These are phyloP conservation scores for Sporothrix euskadiensis DNA, from an alignment of 2,329 filamentous ascomycete genomes.

Conservation along the genomic window DNA sequence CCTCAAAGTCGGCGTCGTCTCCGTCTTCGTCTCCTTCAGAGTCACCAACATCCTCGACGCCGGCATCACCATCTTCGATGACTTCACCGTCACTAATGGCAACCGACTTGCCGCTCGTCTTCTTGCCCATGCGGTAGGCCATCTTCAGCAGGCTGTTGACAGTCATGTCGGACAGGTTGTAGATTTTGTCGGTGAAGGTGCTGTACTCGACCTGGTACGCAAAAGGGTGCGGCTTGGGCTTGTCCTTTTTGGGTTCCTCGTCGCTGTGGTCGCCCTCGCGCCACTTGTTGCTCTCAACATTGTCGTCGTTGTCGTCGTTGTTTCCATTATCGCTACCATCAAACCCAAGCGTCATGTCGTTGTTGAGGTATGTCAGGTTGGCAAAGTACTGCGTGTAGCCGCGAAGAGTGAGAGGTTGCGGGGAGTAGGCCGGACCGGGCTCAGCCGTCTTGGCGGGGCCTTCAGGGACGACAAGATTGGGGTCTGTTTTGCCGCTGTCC, in stretches of 20 bases:
- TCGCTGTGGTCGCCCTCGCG: conserved; percentile 63
- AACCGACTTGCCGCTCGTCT: conserved; percentile 32
- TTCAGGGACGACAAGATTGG: conserved; percentile 65
- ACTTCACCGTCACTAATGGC: conserved; percentile 35
- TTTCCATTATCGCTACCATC: conserved; percentile 33
- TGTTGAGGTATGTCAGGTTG: conserved; percentile 89
- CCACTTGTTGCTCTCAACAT: conserved; percentile 49
- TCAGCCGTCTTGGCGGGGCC: conserved; percentile 70
- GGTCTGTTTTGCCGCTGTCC: conserved; percentile 46
- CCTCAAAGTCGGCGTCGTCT: conserved; percentile 36
- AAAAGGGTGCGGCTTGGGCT: conserved; percentile 65
- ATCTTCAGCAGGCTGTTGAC: conserved; percentile 77
- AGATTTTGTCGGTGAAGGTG: conserved; percentile 74
- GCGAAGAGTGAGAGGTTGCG: conserved; percentile 75
- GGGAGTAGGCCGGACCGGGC: conserved; percentile 87
- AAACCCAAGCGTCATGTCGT: conserved; percentile 53
- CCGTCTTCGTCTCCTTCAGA: conserved; percentile 32
- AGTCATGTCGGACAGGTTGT: conserved; percentile 78
- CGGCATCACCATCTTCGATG: conserved; percentile 28
- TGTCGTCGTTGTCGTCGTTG: conserved; percentile 33
- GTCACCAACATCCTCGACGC: conserved; percentile 32
- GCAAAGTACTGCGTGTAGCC: conserved; percentile 91
- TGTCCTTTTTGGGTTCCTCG: conserved; percentile 55
- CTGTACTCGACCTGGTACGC: conserved; percentile 81
- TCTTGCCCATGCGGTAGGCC: conserved; percentile 72